Percentiles rank a stretch among this genome's conserved stretches.
These are phyloP conservation scores for Prunus salicina DNA, from an alignment of 306 rosid species.

Conservation along the genomic window DNA sequence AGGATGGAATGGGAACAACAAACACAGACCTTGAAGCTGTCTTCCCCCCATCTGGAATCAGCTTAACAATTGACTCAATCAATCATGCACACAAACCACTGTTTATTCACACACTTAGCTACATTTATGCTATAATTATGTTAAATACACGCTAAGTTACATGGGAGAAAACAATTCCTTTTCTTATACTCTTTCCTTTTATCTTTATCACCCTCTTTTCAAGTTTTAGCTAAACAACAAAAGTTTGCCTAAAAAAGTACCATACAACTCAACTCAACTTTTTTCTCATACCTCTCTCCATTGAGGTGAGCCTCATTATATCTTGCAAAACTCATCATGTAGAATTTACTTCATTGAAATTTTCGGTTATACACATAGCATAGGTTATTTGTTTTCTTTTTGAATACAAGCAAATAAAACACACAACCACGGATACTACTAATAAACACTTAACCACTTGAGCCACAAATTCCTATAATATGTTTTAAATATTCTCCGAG, in stretches of 20 bases:
- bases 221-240: not conserved
- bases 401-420: no score
- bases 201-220: slow-evolving; percentile 4
- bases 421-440: no score
- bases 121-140: slow-evolving; percentile 11
- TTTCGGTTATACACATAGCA: no score
- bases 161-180: slow-evolving; percentile 64
- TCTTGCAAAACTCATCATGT: no score
- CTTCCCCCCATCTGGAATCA: not conserved
- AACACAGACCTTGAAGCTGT: not conserved
- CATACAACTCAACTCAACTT: not conserved
- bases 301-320: not conserved
- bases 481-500: no score
- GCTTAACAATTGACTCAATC: slow-evolving; percentile 9
- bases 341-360: no score
- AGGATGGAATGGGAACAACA: not conserved
- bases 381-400: no score
- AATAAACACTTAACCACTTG: no score
- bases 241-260: not conserved
- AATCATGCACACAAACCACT: not conserved
- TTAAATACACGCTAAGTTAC: slow-evolving; percentile 52
- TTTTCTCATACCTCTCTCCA: not conserved
- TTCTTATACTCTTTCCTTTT: slow-evolving; percentile 33
- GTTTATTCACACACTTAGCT: slow-evolving; percentile 6
- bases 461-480: no score